phyloP scores from a whole-genome alignment of 106 monocot species.

The Acorus gramineus region DNA sequence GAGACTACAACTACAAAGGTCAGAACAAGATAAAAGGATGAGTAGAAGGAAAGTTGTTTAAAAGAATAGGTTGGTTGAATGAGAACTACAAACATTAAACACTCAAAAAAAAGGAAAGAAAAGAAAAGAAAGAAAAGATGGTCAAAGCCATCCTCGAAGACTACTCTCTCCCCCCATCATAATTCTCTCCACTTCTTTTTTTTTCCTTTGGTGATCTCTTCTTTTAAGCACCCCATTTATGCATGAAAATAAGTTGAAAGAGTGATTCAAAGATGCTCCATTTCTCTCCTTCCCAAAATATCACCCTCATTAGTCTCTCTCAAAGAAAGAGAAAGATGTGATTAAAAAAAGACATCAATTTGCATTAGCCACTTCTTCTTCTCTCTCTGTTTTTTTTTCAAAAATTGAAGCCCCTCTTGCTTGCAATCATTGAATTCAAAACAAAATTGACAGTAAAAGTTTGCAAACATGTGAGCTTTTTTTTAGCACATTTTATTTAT shows the following conservation, averaged over 20 bases:
- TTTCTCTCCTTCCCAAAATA: constrained; percentile 25
- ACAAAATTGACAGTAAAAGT: too few relatives aligned
- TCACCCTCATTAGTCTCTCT: constrained; percentile 6
- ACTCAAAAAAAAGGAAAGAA: neutral
- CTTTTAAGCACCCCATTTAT: constrained; percentile 24
- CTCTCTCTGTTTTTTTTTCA: neutral
- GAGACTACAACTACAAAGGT: neutral
- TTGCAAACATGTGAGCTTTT: too few relatives aligned
- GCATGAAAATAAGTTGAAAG: constrained; percentile 8
- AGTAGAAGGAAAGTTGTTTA: constrained; percentile 7
- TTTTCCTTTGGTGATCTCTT: constrained; percentile 10
- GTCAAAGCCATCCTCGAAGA: constrained; percentile 62
- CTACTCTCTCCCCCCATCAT: constrained; percentile 17
- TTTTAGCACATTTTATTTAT: too few relatives aligned
- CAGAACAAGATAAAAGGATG: constrained; percentile 13
- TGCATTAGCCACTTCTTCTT: constrained; percentile 4
- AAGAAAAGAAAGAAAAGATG: constrained; percentile 34
- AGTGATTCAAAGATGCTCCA: constrained; percentile 15
- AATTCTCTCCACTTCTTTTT: constrained; percentile 17
- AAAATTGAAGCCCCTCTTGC: neutral
- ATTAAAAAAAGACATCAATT: neutral
- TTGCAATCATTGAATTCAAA: too few relatives aligned
- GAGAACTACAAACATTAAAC: too few relatives aligned
- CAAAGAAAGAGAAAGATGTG: constrained; percentile 5
- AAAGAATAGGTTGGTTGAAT: neutral